Evolutionary conservation across 441 rosid genomes (phyloP).

Genomic region (Flueggea neowawraea): DNA sequence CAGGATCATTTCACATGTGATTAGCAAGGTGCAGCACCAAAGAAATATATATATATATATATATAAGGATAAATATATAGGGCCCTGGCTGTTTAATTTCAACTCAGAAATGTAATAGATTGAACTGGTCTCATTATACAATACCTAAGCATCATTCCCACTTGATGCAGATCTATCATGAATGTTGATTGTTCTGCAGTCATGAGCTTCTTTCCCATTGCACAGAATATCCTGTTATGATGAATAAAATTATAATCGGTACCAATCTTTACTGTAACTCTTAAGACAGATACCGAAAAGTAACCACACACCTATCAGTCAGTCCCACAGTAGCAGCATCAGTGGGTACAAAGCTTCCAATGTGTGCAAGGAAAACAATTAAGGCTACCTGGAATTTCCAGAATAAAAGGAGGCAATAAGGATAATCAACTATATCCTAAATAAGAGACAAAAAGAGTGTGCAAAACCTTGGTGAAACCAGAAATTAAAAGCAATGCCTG

Average conservation of each 20-base stretch:
- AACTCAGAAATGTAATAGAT: constrained; percentile 3
- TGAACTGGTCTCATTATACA: constrained; percentile 1
- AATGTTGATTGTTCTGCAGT: constrained; percentile 93
- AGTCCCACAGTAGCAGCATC: constrained; percentile 93
- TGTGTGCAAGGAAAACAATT: constrained; percentile 95
- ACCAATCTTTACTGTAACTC: constrained; percentile 4
- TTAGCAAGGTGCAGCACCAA: constrained; percentile 13
- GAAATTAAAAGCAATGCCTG: no score
- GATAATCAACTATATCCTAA: background rate
- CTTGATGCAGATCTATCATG: constrained; percentile 99
- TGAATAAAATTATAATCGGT: constrained; percentile 12
- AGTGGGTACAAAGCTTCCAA: constrained; percentile 99
- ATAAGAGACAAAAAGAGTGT: background rate
- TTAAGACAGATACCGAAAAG: constrained; percentile 17
- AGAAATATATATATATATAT: background rate
- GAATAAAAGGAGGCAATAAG: background rate
- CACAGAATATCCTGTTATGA: constrained; percentile 84
- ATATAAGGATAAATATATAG: constrained; percentile 4
- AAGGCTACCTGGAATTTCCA: constrained; percentile 71
- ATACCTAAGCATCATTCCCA: constrained; percentile 97
- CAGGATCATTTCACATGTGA: background rate
- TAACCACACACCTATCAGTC: constrained; percentile 70
- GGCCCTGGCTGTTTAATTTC: constrained; percentile 5
- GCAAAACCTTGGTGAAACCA: background rate
- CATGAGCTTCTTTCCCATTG: constrained; percentile 92